A percentile compares a stretch with the other conserved stretches of the same genome.
phyloP scores from a whole-genome alignment of 2,329 filamentous ascomycete species.

The Knoxdaviesia proteae region DNA sequence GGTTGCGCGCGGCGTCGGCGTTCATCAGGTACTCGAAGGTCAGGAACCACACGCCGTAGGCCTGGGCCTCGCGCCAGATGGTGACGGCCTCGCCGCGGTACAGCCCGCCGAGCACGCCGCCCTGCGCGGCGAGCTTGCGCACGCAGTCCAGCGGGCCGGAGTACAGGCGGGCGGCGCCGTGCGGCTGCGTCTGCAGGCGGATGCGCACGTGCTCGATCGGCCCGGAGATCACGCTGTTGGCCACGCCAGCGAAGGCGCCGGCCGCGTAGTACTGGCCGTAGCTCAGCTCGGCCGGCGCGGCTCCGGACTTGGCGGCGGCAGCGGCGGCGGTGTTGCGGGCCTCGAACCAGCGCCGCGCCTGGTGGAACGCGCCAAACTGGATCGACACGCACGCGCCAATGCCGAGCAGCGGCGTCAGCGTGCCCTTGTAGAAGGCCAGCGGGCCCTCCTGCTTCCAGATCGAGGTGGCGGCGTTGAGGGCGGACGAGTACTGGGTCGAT shows the following conservation, averaged over 20 bases:
- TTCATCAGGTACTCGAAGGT: constrained; percentile 96
- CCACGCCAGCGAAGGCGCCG: constrained; percentile 78
- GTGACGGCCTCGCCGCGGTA: constrained; percentile 83
- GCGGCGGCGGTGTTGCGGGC: constrained; percentile 41
- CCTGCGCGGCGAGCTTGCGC: constrained; percentile 50
- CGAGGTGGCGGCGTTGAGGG: constrained; percentile 56
- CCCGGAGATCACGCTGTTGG: constrained; percentile 71
- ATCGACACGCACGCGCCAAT: constrained; percentile 97
- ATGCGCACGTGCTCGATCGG: constrained; percentile 97
- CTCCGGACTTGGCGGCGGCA: constrained; percentile 19
- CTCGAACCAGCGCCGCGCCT: constrained; percentile 73
- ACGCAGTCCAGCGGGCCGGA: constrained; percentile 75
- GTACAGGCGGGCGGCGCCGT: constrained; percentile 63
- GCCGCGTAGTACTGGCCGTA: constrained; percentile 79
- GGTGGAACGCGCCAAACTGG: constrained; percentile 94
- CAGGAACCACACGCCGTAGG: constrained; percentile 91
- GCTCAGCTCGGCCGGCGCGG: constrained; percentile 34
- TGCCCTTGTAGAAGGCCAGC: constrained; percentile 94
- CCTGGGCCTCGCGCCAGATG: constrained; percentile 70
- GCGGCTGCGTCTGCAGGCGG: constrained; percentile 85
- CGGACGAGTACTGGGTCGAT: constrained; percentile 57
- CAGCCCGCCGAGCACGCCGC: constrained; percentile 49
- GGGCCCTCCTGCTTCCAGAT: constrained; percentile 81
- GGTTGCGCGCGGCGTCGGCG: constrained; percentile 59
- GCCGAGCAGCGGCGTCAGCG: constrained; percentile 78